Base-by-base conservation (phyloP, 2,329 filamentous ascomycete genomes). In the Aureobasidium sp. region DNA sequence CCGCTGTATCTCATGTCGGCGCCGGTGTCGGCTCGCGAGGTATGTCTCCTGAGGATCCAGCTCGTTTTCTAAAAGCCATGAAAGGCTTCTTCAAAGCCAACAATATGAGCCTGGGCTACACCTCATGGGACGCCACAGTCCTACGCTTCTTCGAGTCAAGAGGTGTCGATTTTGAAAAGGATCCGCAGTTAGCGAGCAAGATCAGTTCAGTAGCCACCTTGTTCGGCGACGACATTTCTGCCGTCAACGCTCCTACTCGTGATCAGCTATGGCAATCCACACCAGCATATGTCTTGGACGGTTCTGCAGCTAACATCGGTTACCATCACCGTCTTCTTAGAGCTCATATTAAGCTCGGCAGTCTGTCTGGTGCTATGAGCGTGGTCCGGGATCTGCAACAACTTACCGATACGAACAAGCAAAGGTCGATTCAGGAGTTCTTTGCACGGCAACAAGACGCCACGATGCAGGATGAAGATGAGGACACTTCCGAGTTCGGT, bases 91-190 rank as follows among this genome's bases (percentile, higher is more conserved):
- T 79, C 17, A 68, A 72, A 31, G 63, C 66, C 20, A 72, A 73
- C 48, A 70, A 72, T 22, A 65, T 78, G 36, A 74, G 74, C 57
- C 67, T 79, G 17, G 76, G 75, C 37, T 71, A 71, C 39, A 70
- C 72, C n/a, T 73, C 75, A 17, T 78, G 76, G 80, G 74, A 77
- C 65, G 72, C 76, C 15, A 68, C 79, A 57, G 70, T 82, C 37
- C 71, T 79, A n/a, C 80, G 83, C 34, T 70, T 84, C 27, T 48
- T 81, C 8, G 81, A 84, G 62, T 78, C 79, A 1, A 77, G 77
- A 39, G 76, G 74, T 22, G 67, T 83, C 17, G 69, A 76, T 7
- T 70, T 78, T 2, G 74, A 79, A 37, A 71, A 71, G 27, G 76
- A 81, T 27, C 79, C 81, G 15, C 66, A 67, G 11, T 66, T 81